Evolutionary conservation across 2,329 filamentous ascomycete genomes (phyloP), one percentile per base, ranked within the genome.

Genomic region (Cytospora mali): DNA sequence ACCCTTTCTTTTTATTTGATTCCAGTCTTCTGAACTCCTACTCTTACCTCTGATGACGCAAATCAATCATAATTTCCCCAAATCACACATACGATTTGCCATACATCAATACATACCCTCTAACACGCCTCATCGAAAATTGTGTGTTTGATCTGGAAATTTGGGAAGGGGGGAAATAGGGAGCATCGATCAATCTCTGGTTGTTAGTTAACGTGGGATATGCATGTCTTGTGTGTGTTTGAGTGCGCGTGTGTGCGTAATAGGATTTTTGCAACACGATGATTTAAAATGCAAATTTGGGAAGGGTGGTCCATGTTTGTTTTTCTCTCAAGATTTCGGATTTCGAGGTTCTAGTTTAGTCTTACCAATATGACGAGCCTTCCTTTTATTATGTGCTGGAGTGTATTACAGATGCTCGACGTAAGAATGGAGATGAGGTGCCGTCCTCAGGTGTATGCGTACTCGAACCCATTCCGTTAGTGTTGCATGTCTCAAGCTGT

Each of bases 1-100:
- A 65, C 64, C 64, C 64, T 57, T 53, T 60, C 50, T 52, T 59
- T 33, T 39, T 49, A 55, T 55, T 55, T 42, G 16, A 7, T 42
- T n/a, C 35, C 6, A 42, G n/a, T 23, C 42, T 46, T n/a, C n/a
- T n/a, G n/a, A n/a, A 23, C 35, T 46, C 42, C 9, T 46, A 23
- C 42, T n/a, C n/a, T n/a, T n/a, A n/a, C 35, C 10, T 23, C 9
- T 23, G 42, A 46, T 18, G 35, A n/a, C n/a, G 29, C 9, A 39
- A 18, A 18, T 39, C 16, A 46, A 46, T 23, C 21, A 23, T 46
- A 46, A 46, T 46, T 13, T 23, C 9, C n/a, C n/a, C 23, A 46
- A 46, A 18, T 13, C n/a, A 39, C 14, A 21, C n/a, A 46, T 23
- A 10, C 7, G 6, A 42, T 11, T 9, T n/a, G n/a, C n/a, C 39